phyloP scores from a whole-genome alignment of 2,329 filamentous ascomycete genomes.

The Chaetothyriales sp. region DNA sequence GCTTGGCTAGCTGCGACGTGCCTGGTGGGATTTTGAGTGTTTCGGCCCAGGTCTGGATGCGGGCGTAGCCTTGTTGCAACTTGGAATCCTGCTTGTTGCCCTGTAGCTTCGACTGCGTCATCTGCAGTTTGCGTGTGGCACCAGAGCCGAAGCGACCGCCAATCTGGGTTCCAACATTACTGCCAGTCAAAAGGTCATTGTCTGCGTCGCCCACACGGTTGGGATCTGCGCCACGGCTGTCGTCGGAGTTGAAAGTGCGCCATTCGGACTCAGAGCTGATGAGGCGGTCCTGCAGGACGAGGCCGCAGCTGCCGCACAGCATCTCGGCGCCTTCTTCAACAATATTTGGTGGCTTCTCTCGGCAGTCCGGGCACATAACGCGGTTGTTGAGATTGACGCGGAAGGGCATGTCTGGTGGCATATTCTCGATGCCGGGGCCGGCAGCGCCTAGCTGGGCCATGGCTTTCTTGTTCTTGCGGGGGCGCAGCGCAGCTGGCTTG shows the following conservation, averaged over 20 bases:
- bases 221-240: constrained; percentile 79
- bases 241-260: constrained; percentile 97
- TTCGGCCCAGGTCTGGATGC: constrained; percentile 78
- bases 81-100: constrained; percentile 72
- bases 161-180: constrained; percentile 15
- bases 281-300: constrained; percentile 78
- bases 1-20: constrained; percentile 79
- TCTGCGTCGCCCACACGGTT: constrained; percentile 93
- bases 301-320: constrained; percentile 79
- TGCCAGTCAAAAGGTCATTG: constrained; percentile 76
- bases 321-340: constrained; percentile 89
- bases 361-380: constrained; percentile 79
- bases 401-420: constrained; percentile 36
- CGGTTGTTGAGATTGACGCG: constrained; percentile 75
- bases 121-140: constrained; percentile 50
- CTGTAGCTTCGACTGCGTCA: constrained; percentile 67
- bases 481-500: constrained; percentile 14
- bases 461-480: constrained; percentile 21
- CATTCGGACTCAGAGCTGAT: constrained; percentile 95
- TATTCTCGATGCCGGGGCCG: constrained; percentile 28
- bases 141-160: constrained; percentile 45
- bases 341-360: constrained; percentile 78
- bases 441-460: constrained; percentile 23
- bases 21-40: constrained; percentile 65
- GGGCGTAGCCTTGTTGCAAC: constrained; percentile 67